A percentile compares a stretch with the other conserved stretches of the same genome.
Evolutionary conservation across 192 early-diverging fungal species (phyloP).

Genomic region (Linnemannia hyalina): DNA sequence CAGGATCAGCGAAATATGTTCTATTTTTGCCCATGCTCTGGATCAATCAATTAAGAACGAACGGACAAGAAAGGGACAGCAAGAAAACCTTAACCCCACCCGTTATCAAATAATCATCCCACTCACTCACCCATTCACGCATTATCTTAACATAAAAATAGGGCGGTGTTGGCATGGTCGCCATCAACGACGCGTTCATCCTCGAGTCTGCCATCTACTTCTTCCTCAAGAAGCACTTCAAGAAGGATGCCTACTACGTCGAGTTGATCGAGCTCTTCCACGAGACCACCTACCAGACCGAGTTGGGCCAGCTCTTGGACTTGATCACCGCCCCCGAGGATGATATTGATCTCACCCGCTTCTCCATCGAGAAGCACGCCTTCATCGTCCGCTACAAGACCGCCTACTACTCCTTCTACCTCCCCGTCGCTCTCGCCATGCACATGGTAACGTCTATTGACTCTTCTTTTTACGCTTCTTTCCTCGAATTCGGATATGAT

Average conservation of each 20-base stretch:
- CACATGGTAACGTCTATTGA: constrained; percentile 69
- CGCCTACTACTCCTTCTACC: constrained; percentile 99
- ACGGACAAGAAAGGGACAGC: not conserved
- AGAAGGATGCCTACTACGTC: constrained; percentile 84
- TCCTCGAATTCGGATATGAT: no score
- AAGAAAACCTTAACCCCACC: not conserved
- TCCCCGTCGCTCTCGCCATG: constrained; percentile 96
- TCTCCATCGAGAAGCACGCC: constrained; percentile 92
- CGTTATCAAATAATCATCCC: not conserved
- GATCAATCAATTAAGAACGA: not conserved
- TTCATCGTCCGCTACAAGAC: constrained; percentile 99
- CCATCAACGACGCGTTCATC: constrained; percentile 98
- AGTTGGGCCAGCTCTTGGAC: constrained; percentile 97
- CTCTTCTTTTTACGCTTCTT: not conserved
- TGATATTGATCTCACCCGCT: constrained; percentile 90
- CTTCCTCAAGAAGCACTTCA: constrained; percentile 96
- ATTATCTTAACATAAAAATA: constrained; percentile 18
- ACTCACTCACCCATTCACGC: not conserved
- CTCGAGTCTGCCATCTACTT: constrained; percentile 94
- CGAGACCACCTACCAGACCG: constrained; percentile 96
- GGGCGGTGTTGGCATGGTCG: constrained; percentile 86
- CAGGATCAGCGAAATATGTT: not conserved
- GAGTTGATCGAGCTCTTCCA: constrained; percentile 96
- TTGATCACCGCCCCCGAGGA: constrained; percentile 98
- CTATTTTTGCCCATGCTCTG: not conserved